phyloP scores from a whole-genome alignment of 2,329 filamentous ascomycete species.

The Talaromyces sp. region DNA sequence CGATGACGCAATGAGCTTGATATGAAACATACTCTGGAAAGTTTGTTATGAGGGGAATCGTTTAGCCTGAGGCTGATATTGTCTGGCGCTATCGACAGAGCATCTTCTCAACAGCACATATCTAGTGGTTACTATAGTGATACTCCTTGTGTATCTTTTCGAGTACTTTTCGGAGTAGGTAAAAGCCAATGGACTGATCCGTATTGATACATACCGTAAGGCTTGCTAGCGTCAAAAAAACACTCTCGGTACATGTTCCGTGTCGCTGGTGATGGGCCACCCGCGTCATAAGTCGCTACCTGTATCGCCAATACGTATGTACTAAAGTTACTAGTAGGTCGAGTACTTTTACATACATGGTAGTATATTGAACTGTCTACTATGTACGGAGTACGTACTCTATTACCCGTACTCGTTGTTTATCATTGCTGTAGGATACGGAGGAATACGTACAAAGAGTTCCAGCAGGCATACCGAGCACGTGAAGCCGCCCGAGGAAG shows the following conservation, averaged over 20 bases:
- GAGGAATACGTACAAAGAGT: neutral
- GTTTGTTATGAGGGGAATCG: neutral
- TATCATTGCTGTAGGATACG: neutral
- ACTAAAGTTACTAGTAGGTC: neutral
- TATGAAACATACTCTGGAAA: neutral
- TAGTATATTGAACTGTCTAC: no score
- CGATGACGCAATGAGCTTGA: neutral
- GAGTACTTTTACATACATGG: no score
- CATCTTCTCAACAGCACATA: neutral
- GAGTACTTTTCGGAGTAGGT: no score
- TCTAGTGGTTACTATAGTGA: neutral
- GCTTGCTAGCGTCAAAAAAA: neutral
- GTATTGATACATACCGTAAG: neutral
- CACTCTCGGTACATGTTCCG: slow-evolving; percentile 2
- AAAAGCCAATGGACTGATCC: neutral
- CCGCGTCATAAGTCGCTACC: slow-evolving; percentile 3
- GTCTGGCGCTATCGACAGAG: neutral
- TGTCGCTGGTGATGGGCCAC: slow-evolving; percentile 10
- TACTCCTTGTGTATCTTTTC: neutral
- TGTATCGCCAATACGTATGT: neutral
- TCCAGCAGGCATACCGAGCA: neutral
- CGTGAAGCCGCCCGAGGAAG: neutral
- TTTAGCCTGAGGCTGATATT: neutral
- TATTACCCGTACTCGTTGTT: neutral
- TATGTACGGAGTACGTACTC: neutral